Percentiles rank a stretch among this genome's conserved stretches.
phyloP scores from a whole-genome alignment of 148 eudicot species.

The Silene latifolia region DNA sequence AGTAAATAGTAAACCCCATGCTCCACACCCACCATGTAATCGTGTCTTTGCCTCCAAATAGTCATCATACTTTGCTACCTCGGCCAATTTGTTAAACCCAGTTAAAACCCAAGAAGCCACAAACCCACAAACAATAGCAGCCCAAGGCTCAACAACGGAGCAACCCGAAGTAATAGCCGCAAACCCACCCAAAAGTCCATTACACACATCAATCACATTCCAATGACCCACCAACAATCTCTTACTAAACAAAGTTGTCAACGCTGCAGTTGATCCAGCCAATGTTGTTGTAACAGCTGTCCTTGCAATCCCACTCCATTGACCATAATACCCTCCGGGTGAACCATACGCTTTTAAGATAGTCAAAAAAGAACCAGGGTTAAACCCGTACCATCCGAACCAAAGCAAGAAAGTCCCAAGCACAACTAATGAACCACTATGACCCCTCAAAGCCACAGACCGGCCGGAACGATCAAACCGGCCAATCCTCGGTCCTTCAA shows the following conservation, averaged over 20 bases:
- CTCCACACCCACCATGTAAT: slow-evolving; percentile 49
- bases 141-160: too few relatives aligned
- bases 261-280: slow-evolving; percentile 55
- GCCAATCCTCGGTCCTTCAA: slow-evolving; percentile 46
- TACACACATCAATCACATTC: slow-evolving; percentile 60
- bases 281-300: slow-evolving; percentile 63
- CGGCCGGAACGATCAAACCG: slow-evolving; percentile 38
- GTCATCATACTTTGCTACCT: slow-evolving; percentile 33
- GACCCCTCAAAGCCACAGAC: too few relatives aligned
- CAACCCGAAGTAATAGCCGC: slow-evolving; percentile 67
- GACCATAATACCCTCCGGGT: too few relatives aligned
- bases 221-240: slow-evolving; percentile 51
- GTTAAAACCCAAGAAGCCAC: too few relatives aligned
- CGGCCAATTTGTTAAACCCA: slow-evolving; percentile 40
- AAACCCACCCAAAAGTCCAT: slow-evolving; percentile 56
- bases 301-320: slow-evolving; percentile 49
- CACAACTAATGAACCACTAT: too few relatives aligned
- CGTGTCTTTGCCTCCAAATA: slow-evolving; percentile 58
- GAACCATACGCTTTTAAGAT: too few relatives aligned
- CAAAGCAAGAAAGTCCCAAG: too few relatives aligned
- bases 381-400: too few relatives aligned
- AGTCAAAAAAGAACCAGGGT: too few relatives aligned
- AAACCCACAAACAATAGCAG: too few relatives aligned
- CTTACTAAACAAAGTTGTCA: slow-evolving; percentile 52
- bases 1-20: slow-evolving; percentile 49